Evolutionary conservation across 805 yeast species (phyloP), one percentile per base, ranked within the genome.

Genomic region (Hanseniaspora hatyaiensis): DNA sequence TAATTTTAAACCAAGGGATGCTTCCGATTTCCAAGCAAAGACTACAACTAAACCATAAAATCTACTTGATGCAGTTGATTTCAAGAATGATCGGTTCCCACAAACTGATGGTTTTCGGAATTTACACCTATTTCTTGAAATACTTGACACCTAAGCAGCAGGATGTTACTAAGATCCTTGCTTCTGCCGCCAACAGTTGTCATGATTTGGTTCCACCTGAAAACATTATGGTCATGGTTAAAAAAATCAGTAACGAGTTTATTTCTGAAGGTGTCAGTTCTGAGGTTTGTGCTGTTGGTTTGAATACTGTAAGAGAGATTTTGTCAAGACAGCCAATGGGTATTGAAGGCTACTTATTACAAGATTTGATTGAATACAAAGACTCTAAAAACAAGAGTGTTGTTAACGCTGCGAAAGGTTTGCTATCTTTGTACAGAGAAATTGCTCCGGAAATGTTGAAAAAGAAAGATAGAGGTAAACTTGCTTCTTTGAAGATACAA

Each of bases 181-280:
- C 98, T 6, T 95, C 97, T 3, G 73, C 84, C 40, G 99, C 98
- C 0, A 98, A 92, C 69, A 86, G 97, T 0, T 75, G 94, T 23
- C 99, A 92, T 61, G 97, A 92, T 59, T 70, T 92, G 58, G 96
- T 92, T 6, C 99, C 99, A 22, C 98, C 99, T 5, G 99, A 92
- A 62, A 77, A 79, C 13, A 74, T 92, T 51, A 69, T 73, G 38
- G 80, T 80, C 43, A 78, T 92, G 55, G 80, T 92, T 8, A 76
- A 95, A 50, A 92, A 89, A 60, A 78, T 92, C 54, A 97, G 98
- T 1, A 94, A 92, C 65, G 98, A 92, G 65, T 92, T 92, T 58
- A 96, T 92, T 22, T 82, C 95, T 55, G 97, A 92, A 60, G 99
- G 99, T 72, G 98, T 92, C 33, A 87, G 96, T 13, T 79, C 95